Percentiles rank a stretch among this genome's conserved stretches.
phyloP scores from a whole-genome alignment of 352 stramenopile species.

The Phytophthora tubulina region DNA sequence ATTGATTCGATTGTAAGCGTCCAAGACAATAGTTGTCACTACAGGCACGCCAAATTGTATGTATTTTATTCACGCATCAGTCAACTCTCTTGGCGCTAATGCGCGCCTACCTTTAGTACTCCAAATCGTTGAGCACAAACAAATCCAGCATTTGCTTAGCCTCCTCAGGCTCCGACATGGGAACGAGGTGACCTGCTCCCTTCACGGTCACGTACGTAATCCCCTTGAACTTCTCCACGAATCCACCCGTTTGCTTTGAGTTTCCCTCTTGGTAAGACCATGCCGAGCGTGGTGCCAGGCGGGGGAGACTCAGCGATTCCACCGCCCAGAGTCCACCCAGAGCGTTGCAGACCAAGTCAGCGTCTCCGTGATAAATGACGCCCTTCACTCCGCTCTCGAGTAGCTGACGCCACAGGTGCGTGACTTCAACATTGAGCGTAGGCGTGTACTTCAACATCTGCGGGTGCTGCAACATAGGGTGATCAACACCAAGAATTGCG shows the following conservation, averaged over 20 bases:
- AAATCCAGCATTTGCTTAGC: conserved; percentile 78
- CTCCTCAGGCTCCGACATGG: conserved; percentile 77
- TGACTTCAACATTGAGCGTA: conserved; percentile 59
- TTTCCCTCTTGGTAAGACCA: conserved; percentile 55
- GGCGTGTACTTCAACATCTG: conserved; percentile 63
- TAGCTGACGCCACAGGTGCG: conserved; percentile 66
- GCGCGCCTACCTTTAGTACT: conserved; percentile 15
- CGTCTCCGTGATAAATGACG: conserved; percentile 83
- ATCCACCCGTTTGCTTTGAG: conserved; percentile 81
- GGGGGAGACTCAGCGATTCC: conserved; percentile 65
- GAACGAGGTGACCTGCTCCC: conserved; percentile 91
- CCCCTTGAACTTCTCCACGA: conserved; percentile 84
- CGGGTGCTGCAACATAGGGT: conserved; percentile 40
- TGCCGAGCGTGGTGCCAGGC: conserved; percentile 44
- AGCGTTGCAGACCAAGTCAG: conserved; percentile 76
- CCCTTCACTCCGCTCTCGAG: conserved; percentile 54
- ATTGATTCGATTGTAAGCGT: no score
- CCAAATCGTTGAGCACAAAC: conserved; percentile 65
- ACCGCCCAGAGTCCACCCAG: conserved; percentile 75
- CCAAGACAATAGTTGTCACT: no score
- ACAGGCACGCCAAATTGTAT: conserved; percentile 1
- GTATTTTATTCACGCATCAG: conserved; percentile 16
- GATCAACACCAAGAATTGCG: conserved; percentile 47
- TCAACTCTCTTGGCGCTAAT: conserved; percentile 15
- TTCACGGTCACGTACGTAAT: conserved; percentile 93